A percentile compares a stretch with the other conserved stretches of the same genome.
Conservation (phyloP, 805 yeast species). For the Yarrowia keelungensis region DNA sequence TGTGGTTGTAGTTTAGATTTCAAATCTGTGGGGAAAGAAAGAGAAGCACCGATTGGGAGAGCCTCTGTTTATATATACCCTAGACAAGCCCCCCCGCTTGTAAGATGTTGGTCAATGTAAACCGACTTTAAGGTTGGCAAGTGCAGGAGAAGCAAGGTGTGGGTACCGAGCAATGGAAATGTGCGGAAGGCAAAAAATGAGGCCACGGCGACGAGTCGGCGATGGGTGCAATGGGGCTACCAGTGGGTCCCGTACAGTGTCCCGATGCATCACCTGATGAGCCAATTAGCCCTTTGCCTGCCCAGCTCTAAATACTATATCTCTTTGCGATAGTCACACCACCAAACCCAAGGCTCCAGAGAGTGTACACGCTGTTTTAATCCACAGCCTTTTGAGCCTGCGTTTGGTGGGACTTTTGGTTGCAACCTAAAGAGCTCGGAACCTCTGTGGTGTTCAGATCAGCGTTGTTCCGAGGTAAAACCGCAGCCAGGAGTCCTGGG, state of each 20-base stretch:
- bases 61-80: constrained; percentile 35
- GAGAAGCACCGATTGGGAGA: constrained; percentile 31
- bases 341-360: not conserved
- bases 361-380: constrained; percentile 15
- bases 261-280: not conserved
- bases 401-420: not conserved
- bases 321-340: not conserved
- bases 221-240: too few relatives aligned
- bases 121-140: constrained; percentile 18
- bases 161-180: constrained; percentile 38
- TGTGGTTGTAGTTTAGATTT: constrained; percentile 31
- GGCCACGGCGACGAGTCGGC: constrained; percentile 9
- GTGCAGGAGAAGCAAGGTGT: constrained; percentile 35
- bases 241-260: too few relatives aligned
- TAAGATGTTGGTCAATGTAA: constrained; percentile 36
- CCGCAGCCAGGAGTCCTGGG: too few relatives aligned
- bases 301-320: constrained; percentile 8
- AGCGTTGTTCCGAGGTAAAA: constrained; percentile 1
- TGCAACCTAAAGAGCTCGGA: constrained; percentile 33
- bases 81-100: constrained; percentile 32
- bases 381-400: constrained; percentile 4
- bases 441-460: constrained; percentile 33
- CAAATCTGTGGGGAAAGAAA: constrained; percentile 35
- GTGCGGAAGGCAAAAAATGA: constrained; percentile 26
- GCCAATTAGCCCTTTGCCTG: not conserved